A percentile compares a stretch with the other conserved stretches of the same genome.
Evolutionary conservation across 2,329 filamentous ascomycete species (phyloP).

Genomic region (Sporothrix mexicana): DNA sequence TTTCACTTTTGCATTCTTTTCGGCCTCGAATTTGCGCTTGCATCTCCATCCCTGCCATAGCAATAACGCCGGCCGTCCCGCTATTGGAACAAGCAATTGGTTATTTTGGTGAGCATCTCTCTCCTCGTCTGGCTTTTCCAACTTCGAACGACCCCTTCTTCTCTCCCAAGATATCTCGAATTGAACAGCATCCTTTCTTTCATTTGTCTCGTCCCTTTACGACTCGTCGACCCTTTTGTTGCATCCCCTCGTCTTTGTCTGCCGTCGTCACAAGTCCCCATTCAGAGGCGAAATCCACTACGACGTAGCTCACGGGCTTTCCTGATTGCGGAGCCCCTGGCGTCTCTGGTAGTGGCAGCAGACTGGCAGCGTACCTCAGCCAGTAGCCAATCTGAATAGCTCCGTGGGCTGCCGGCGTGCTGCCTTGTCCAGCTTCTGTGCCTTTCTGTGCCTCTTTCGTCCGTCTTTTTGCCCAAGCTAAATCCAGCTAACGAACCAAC

Average conservation of each 20-base stretch:
- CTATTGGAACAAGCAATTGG: background rate
- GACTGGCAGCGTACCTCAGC: too few species aligned
- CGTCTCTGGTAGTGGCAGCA: too few species aligned
- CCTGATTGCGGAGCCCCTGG: constrained; percentile 20
- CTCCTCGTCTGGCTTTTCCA: background rate
- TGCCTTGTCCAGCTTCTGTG: background rate
- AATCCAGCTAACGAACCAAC: background rate
- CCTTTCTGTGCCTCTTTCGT: background rate
- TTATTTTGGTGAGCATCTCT: constrained; percentile 14
- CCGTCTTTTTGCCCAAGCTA: background rate
- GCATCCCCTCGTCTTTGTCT: background rate
- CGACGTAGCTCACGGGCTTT: constrained; percentile 27
- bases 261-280: background rate
- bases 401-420: constrained; percentile 7
- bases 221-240: background rate
- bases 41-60: background rate
- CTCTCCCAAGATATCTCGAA: background rate
- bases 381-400: background rate
- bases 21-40: background rate
- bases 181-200: background rate
- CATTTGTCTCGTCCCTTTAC: background rate
- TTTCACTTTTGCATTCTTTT: background rate
- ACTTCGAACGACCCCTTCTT: background rate
- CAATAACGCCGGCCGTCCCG: background rate
- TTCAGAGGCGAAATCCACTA: constrained; percentile 17